Evolutionary conservation across 108 stramenopile species (phyloP).

Genomic region (Ochromonas danica): DNA sequence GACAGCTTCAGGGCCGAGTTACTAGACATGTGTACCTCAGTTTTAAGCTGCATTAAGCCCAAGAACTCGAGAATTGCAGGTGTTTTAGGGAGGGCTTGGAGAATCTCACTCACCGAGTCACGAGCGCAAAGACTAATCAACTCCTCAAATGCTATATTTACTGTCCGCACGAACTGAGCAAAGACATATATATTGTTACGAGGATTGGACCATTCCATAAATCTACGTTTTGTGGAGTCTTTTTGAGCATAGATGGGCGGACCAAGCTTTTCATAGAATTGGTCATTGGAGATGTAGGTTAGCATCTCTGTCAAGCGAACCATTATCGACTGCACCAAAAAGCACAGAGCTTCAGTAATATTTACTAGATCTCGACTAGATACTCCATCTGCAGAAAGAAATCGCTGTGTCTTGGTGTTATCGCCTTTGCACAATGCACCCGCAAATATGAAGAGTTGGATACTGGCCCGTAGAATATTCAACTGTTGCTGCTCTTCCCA

Average conservation of each 20-base stretch:
- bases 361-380: not conserved
- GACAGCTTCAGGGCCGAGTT: too few species aligned
- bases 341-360: not conserved
- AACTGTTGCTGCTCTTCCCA: not conserved
- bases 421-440: conserved; percentile 9
- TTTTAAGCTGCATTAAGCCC: not conserved
- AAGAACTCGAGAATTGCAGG: not conserved
- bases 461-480: not conserved
- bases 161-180: not conserved
- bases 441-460: not conserved
- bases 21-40: too few species aligned
- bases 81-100: not conserved
- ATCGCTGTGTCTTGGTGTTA: not conserved
- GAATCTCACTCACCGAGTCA: not conserved
- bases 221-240: not conserved
- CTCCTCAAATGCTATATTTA: not conserved
- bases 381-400: not conserved
- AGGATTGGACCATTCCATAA: not conserved
- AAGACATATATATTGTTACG: not conserved
- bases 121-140: not conserved
- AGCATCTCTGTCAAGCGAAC: not conserved
- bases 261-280: not conserved
- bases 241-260: not conserved
- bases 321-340: not conserved
- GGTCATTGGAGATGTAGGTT: not conserved